Evolutionary conservation across 129 eudicot species (phyloP).

Genomic region (Erigeron canadensis): DNA sequence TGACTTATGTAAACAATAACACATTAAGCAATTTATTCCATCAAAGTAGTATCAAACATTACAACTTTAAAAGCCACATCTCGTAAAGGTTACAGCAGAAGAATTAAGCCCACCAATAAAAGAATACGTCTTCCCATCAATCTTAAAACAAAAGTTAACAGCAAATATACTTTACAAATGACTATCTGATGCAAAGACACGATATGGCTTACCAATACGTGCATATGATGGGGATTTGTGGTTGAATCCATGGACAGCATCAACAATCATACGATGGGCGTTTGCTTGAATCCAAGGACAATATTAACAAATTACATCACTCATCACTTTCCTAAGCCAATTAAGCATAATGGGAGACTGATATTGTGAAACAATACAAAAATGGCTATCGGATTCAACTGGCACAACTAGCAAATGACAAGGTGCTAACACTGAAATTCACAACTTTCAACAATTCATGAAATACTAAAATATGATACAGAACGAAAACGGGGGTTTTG

Average conservation of each 20-base stretch:
- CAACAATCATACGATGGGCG: not conserved
- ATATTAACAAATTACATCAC: not conserved
- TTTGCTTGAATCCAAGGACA: not conserved
- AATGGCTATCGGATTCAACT: not conserved
- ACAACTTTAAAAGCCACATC: not conserved
- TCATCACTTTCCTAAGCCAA: not conserved
- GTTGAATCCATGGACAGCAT: not conserved
- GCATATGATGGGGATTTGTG: not conserved
- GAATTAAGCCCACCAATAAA: not conserved
- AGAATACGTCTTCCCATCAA: not conserved
- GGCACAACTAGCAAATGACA: constrained; percentile 1
- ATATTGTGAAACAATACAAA: not conserved
- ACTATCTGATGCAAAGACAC: not conserved
- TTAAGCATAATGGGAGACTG: not conserved
- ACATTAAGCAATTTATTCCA: not conserved
- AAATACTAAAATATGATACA: not conserved
- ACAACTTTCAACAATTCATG: not conserved
- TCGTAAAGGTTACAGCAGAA: not conserved
- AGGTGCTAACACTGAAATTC: not conserved
- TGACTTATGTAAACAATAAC: not conserved
- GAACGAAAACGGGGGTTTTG: not conserved
- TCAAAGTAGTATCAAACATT: not conserved
- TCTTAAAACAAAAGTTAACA: not conserved
- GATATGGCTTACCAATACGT: not conserved
- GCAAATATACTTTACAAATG: not conserved